Evolutionary conservation across 1,139 yeast genomes (phyloP).

Genomic region (Pichia sp.): DNA sequence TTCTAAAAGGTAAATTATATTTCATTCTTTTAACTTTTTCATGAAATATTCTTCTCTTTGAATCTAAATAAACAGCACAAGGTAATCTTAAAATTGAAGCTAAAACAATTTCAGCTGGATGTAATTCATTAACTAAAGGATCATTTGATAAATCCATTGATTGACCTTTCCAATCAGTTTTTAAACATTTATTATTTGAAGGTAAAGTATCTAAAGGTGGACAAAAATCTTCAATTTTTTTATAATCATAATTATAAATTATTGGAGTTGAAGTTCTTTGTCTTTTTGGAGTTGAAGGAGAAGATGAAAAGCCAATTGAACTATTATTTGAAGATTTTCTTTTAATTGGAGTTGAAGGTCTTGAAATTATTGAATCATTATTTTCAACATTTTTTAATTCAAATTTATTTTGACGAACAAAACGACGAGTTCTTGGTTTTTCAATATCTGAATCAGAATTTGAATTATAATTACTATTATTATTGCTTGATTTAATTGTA

Average conservation of each 20-base stretch:
- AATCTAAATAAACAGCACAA: conserved; percentile 80
- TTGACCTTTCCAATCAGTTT: conserved; percentile 97
- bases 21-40: conserved; percentile 80
- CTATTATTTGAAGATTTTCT: conserved; percentile 32
- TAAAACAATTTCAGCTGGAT: conserved; percentile 85
- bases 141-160: conserved; percentile 86
- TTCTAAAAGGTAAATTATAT: conserved; percentile 77
- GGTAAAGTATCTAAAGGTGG: conserved; percentile 56
- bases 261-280: conserved; percentile 29
- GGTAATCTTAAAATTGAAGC: conserved; percentile 90
- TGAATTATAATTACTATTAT: conserved; percentile 33
- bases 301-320: not conserved
- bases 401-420: conserved; percentile 36
- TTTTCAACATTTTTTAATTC: conserved; percentile 24
- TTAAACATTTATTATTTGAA: conserved; percentile 70
- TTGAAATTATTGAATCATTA: conserved; percentile 19
- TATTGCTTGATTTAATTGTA: conserved; percentile 25
- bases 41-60: conserved; percentile 81
- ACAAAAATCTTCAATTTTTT: conserved; percentile 61
- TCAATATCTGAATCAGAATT: conserved; percentile 35
- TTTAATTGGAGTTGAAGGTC: conserved; percentile 32
- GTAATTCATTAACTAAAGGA: conserved; percentile 64
- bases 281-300: conserved; percentile 32
- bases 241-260: conserved; percentile 52
- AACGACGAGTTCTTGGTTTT: conserved; percentile 56